Evolutionary conservation across 2,329 filamentous ascomycete species (phyloP), one percentile per base, ranked within the genome.

Genomic region (Leptographium wingfieldii): DNA sequence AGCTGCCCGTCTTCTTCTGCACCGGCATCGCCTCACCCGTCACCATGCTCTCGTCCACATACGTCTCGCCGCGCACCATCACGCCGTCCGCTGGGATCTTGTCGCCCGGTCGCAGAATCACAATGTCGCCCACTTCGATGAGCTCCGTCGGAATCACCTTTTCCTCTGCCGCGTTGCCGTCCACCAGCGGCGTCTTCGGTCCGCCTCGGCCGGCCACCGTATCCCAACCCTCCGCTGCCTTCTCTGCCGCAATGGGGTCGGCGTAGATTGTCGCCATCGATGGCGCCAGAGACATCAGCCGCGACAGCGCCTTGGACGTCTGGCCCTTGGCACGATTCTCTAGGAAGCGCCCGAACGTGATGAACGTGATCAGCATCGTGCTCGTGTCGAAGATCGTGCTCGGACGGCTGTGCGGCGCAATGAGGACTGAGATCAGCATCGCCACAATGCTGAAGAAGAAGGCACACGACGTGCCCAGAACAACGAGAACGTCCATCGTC

Each of bases 1-100:
- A 74, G 65, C 84, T 85, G 10, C 88, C 90, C 67, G 89, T 86
- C 66, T 82, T 86, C 74, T 99, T 99, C 67, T 90, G 84, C 43
- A 97, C 91, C 0, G 94, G 92, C 81, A 96, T 92, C 3, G 94
- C 88, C 74, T 99, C 94, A 65, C 94, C 94, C 6, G 94, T 99
- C 56, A 99, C 92, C 92, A 97, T 97, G 69, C 91, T 96, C 74
- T 99, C 94, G 66, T 99, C 91, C 27, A 96, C 83, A 68, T 95
- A 96, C 43, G 90, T 95, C 72, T 96, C 90, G 38, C 94, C 94
- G 58, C 88, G 84, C 60, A 90, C 90, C 58, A 99, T 82, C 10
- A 84, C 80, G 55, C 94, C 94, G 70, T 99, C 94, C 1, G 92
- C 92, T 1, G 94, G 92, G 61, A 99, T 90, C 76, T 97, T 97